Evolutionary conservation across 129 eudicot species (phyloP).

Genomic region (Ambrosia artemisiifolia): DNA sequence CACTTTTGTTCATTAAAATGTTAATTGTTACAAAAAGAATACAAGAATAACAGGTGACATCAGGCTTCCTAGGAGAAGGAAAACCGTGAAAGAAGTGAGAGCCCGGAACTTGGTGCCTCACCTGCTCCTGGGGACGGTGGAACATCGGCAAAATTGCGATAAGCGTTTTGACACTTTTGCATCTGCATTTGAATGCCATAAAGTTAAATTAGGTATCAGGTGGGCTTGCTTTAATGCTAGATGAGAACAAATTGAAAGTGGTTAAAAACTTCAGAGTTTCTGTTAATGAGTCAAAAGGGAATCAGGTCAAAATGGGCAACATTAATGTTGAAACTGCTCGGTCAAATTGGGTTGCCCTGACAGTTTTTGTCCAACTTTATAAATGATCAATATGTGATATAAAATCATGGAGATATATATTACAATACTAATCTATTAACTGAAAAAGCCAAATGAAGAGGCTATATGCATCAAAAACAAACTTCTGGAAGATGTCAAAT

Average conservation of each 20-base stretch:
- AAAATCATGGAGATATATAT: background rate
- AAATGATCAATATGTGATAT: background rate
- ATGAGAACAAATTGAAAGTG: background rate
- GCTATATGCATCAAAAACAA: background rate
- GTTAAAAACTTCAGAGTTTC: background rate
- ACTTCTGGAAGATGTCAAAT: background rate
- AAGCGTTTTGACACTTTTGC: constrained; percentile 92
- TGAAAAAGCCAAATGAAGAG: background rate
- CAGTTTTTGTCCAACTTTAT: background rate
- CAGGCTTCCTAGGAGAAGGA: constrained; percentile 49
- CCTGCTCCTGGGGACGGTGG: constrained; percentile 57
- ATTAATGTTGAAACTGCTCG: background rate
- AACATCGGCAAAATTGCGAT: constrained; percentile 57
- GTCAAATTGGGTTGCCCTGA: background rate
- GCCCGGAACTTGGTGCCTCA: constrained; percentile 57
- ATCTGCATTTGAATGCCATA: constrained; percentile 41
- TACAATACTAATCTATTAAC: background rate
- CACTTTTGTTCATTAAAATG: background rate
- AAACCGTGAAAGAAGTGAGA: constrained; percentile 86
- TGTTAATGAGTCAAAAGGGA: background rate
- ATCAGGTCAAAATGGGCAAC: background rate
- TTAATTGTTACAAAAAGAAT: constrained; percentile 39
- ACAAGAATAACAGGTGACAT: constrained; percentile 22
- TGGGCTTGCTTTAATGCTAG: constrained; percentile 9
- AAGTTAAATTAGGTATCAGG: background rate